These are phyloP conservation scores for Alternaria atra DNA, from an alignment of 2,329 filamentous ascomycete species.

Conservation along the genomic window DNA sequence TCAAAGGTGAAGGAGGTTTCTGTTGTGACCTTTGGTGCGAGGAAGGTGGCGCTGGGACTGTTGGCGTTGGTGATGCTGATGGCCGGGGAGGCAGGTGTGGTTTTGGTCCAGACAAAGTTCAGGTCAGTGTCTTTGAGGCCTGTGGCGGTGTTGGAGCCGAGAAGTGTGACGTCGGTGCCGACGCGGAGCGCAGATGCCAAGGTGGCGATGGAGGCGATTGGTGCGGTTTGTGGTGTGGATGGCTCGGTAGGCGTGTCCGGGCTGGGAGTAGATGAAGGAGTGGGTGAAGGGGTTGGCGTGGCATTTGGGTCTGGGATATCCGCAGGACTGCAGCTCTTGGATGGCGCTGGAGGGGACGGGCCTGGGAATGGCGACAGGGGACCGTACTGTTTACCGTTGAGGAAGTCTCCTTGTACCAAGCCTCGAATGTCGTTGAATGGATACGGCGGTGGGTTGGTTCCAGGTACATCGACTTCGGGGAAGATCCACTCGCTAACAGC, in stretches of 20 bases:
- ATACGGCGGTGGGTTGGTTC: conserved; percentile 42
- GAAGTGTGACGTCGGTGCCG: conserved; percentile 41
- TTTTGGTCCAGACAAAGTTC: conserved; percentile 45
- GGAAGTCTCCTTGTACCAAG: conserved; percentile 44
- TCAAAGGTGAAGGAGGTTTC: conserved; percentile 40
- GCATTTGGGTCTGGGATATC: conserved; percentile 29
- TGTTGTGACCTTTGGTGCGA: conserved; percentile 31
- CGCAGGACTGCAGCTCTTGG: conserved; percentile 34
- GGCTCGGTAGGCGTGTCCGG: conserved; percentile 6
- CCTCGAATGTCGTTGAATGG: conserved; percentile 48
- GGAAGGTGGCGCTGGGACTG: conserved; percentile 33
- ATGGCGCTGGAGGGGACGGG: conserved; percentile 34
- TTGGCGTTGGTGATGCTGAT: conserved; percentile 35
- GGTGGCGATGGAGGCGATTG: conserved; percentile 27
- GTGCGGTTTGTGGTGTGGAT: conserved; percentile 13
- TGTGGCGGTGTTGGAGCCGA: conserved; percentile 40
- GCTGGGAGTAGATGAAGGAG: neutral
- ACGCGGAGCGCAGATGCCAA: conserved; percentile 40
- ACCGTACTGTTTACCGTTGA: conserved; percentile 47
- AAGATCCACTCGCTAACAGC: conserved; percentile 57
- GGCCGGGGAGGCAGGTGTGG: conserved; percentile 26
- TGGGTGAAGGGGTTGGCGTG: conserved; percentile 10
- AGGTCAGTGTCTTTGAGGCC: conserved; percentile 33
- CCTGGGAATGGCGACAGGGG: conserved; percentile 53
- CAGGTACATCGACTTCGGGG: conserved; percentile 54